These are phyloP conservation scores for Sophora flavescens DNA, from an alignment of 306 rosid species.

Conservation along the genomic window DNA sequence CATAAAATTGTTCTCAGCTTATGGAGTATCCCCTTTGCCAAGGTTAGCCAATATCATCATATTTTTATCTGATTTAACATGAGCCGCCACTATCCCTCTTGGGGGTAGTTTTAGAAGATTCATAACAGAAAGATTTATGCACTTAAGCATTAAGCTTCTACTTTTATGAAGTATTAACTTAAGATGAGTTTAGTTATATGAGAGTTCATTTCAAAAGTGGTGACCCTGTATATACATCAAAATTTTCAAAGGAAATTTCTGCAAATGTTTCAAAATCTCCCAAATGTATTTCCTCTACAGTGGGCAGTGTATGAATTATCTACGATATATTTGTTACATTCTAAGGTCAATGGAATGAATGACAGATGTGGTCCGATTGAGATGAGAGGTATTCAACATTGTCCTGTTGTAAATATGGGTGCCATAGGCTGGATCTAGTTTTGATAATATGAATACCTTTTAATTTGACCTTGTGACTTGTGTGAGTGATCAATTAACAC, in stretches of 20 bases:
- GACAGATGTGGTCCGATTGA: background rate
- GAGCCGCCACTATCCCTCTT: background rate
- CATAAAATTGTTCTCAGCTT: conserved; percentile 89
- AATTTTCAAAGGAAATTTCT: conserved; percentile 30
- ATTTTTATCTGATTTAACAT: background rate
- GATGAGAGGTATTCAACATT: conserved; percentile 22
- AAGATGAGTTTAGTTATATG: background rate
- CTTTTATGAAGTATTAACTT: conserved; percentile 34
- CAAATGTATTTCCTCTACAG: conserved; percentile 16
- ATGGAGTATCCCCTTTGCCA: conserved; percentile 92
- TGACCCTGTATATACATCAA: conserved; percentile 31
- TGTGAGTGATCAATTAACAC: conserved; percentile 23
- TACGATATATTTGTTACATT: conserved; percentile 17
- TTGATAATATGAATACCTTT: background rate
- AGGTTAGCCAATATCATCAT: conserved; percentile 60
- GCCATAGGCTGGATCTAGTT: conserved; percentile 2
- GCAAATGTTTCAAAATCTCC: conserved; percentile 1
- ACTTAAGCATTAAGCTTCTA: conserved; percentile 3
- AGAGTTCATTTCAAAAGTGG: conserved; percentile 14
- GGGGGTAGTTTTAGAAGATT: conserved; percentile 12
- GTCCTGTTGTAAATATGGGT: background rate
- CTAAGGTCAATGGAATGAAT: conserved; percentile 31
- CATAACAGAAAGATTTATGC: background rate
- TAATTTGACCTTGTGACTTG: conserved; percentile 12
- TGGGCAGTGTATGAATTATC: background rate